phyloP scores from a whole-genome alignment of 306 rosid genomes.

The Vicia villosa region DNA sequence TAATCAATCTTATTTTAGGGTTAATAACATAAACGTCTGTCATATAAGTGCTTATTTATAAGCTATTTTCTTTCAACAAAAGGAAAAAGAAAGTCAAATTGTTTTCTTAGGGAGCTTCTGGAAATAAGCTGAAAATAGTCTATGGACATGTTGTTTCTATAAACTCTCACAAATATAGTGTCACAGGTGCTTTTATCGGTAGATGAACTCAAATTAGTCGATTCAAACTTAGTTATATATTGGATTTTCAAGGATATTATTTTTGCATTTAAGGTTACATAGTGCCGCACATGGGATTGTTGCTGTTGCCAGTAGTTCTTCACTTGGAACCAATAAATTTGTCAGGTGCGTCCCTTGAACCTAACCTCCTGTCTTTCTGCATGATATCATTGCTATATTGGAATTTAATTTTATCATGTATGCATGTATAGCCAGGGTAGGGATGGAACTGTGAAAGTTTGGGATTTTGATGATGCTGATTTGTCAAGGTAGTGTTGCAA shows the following conservation, averaged over 20 bases:
- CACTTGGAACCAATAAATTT: constrained; percentile 65
- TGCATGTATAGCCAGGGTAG: constrained; percentile 84
- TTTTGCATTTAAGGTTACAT: constrained; percentile 60
- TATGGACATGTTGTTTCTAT: not conserved
- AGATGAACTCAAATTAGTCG: not conserved
- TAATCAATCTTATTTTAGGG: too few species aligned
- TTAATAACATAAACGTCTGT: too few species aligned
- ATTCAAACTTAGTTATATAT: not conserved
- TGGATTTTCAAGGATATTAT: not conserved
- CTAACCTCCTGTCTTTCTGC: not conserved
- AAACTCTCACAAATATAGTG: not conserved
- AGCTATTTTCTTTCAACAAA: not conserved
- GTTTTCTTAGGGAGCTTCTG: not conserved
- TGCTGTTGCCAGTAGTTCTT: constrained; percentile 63
- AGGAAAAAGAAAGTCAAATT: not conserved
- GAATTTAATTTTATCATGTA: constrained; percentile 26
- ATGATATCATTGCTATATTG: not conserved
- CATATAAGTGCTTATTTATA: not conserved
- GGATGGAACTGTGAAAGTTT: constrained; percentile 91
- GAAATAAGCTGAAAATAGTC: not conserved
- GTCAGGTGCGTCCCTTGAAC: constrained; percentile 51
- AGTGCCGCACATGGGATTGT: constrained; percentile 85
- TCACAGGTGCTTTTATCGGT: not conserved
- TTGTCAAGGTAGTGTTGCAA: constrained; percentile 61
- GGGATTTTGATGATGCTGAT: constrained; percentile 75